A percentile compares a stretch with the other conserved stretches of the same genome.
These are phyloP conservation scores for Alternaria angustiovoidea DNA, from an alignment of 2,329 filamentous ascomycete species.

Conservation along the genomic window DNA sequence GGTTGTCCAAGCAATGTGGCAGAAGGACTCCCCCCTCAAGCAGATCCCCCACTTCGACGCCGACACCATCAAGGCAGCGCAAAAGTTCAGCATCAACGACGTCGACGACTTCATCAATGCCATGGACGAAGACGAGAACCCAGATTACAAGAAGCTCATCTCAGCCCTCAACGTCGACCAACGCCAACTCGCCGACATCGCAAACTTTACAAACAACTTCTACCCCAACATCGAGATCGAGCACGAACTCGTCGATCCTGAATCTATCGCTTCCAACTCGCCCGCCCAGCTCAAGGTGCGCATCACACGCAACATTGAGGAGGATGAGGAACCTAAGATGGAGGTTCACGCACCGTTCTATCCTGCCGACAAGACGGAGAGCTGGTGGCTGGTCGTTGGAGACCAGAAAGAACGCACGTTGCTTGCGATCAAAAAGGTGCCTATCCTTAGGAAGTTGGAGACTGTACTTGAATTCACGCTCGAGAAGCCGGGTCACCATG, in stretches of 20 bases:
- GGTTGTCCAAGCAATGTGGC: conserved; percentile 99
- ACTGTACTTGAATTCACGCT: conserved; percentile 88
- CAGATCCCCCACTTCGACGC: conserved; percentile 95
- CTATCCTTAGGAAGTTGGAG: conserved; percentile 79
- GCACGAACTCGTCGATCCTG: conserved; percentile 82
- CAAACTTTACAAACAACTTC: conserved; percentile 92
- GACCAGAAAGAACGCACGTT: conserved; percentile 89
- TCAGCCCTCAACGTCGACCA: conserved; percentile 81
- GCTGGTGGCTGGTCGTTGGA: conserved; percentile 97
- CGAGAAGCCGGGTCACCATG: conserved; percentile 81
- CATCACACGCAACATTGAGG: conserved; percentile 82
- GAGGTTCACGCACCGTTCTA: conserved; percentile 96
- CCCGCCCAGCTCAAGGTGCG: conserved; percentile 84
- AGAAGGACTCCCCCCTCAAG: conserved; percentile 94
- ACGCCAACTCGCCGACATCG: conserved; percentile 84
- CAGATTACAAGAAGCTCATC: conserved; percentile 79
- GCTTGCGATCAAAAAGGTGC: conserved; percentile 93
- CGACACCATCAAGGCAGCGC: conserved; percentile 82
- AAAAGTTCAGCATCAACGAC: conserved; percentile 84
- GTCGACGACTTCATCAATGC: conserved; percentile 98
- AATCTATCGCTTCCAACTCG: conserved; percentile 79
- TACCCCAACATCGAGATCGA: conserved; percentile 95
- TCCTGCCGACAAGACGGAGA: conserved; percentile 89
- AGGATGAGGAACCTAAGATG: conserved; percentile 75
- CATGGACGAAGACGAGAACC: conserved; percentile 95